These are phyloP conservation scores for Quercus wislizeni DNA, from an alignment of 306 rosid species.

Conservation along the genomic window DNA sequence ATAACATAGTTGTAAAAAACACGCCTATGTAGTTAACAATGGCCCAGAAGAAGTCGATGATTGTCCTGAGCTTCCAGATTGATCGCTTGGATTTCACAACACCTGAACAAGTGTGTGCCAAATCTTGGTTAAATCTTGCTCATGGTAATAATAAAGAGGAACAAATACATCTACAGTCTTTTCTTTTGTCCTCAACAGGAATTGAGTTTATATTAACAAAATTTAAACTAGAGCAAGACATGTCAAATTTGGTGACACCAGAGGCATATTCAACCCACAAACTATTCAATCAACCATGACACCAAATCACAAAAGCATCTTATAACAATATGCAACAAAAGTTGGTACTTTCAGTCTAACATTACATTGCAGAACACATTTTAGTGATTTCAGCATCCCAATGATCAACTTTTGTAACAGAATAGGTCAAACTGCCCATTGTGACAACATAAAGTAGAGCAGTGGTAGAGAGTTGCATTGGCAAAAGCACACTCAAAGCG, in stretches of 20 bases:
- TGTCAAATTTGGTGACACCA: background rate
- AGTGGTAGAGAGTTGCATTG: background rate
- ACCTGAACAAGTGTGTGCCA: constrained; percentile 44
- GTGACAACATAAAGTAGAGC: background rate
- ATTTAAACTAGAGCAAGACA: background rate
- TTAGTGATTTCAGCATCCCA: background rate
- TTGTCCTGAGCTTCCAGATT: constrained; percentile 75
- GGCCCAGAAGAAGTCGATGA: constrained; percentile 86
- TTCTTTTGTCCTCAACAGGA: background rate
- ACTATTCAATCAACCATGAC: background rate
- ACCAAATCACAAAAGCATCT: background rate
- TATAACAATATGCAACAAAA: too few relatives aligned
- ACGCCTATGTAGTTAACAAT: constrained; percentile 67
- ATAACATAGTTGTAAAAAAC: constrained; percentile 86
- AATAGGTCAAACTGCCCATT: background rate
- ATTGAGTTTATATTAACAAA: background rate
- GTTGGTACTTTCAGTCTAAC: too few relatives aligned
- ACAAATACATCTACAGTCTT: background rate
- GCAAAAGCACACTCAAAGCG: background rate
- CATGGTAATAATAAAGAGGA: background rate
- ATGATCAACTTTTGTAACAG: background rate
- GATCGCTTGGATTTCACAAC: constrained; percentile 78
- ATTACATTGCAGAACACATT: too few relatives aligned
- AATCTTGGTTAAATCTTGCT: background rate
- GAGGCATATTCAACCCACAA: background rate